A percentile compares a stretch with the other conserved stretches of the same genome.
phyloP scores from a whole-genome alignment of 352 stramenopile genomes.

The Phytophthora colocasiae region DNA sequence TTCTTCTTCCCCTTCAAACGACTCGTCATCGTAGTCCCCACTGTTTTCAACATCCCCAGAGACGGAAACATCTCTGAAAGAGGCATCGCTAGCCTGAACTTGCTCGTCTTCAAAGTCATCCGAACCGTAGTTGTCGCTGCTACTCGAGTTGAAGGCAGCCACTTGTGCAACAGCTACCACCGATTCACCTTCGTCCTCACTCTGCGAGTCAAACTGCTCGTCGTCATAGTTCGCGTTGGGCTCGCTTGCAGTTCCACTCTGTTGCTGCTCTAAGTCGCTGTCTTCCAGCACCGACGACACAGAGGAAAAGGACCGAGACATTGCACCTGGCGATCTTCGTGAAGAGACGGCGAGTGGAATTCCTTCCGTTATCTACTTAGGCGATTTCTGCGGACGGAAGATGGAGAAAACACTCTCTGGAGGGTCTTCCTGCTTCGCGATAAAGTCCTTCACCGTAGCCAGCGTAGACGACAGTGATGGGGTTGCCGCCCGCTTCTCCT shows the following conservation, averaged over 20 bases:
- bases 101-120: conserved; percentile 32
- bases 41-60: conserved; percentile 1
- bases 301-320: conserved; percentile 14
- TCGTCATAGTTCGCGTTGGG: conserved; percentile 12
- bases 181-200: conserved; percentile 2
- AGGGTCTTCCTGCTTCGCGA: conserved; percentile 32
- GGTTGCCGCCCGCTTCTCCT: conserved; percentile 15
- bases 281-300: conserved; percentile 15
- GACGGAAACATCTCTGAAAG: background rate
- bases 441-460: conserved; percentile 40
- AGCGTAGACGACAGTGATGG: conserved; percentile 35
- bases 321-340: background rate
- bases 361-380: conserved; percentile 6
- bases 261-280: conserved; percentile 8
- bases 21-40: conserved; percentile 16
- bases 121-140: conserved; percentile 18
- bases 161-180: background rate
- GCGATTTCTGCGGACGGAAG: conserved; percentile 30
- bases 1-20: conserved; percentile 27
- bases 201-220: conserved; percentile 29
- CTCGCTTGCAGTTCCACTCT: background rate
- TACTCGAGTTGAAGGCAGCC: conserved; percentile 1
- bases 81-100: background rate
- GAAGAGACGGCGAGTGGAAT: conserved; percentile 5
- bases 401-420: conserved; percentile 37